Conservation (phyloP, 306 rosid genomes). For the Myrica gale region DNA sequence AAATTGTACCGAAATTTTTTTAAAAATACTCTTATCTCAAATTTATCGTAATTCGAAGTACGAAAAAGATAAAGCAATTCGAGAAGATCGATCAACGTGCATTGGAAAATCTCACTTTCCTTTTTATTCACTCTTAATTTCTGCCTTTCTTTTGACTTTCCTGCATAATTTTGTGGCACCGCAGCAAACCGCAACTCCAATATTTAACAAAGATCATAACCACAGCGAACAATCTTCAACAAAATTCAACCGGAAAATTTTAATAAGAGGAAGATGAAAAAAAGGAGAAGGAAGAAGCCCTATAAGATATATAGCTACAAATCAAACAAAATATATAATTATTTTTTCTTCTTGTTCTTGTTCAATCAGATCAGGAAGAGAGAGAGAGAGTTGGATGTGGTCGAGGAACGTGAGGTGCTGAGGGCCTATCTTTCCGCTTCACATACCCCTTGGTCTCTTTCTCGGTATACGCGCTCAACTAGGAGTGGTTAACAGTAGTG, state of each 20-base stretch:
- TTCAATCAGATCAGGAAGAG: conserved; percentile 12
- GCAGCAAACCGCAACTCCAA: background rate
- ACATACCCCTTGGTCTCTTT: conserved; percentile 66
- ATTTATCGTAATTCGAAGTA: too few species aligned
- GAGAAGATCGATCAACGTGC: too few species aligned
- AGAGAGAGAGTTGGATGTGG: conserved; percentile 62
- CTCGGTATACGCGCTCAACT: conserved; percentile 46
- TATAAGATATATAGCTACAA: background rate
- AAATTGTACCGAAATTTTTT: too few species aligned
- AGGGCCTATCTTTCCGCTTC: conserved; percentile 78
- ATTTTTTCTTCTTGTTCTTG: background rate
- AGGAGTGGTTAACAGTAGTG: too few species aligned
- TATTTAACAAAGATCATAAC: too few species aligned
- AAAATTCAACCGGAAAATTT: too few species aligned
- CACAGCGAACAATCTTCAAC: too few species aligned
- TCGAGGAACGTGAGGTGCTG: conserved; percentile 65
- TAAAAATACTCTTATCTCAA: too few species aligned
- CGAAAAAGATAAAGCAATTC: too few species aligned
- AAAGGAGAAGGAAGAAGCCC: background rate
- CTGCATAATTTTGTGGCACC: background rate
- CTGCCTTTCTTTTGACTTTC: background rate
- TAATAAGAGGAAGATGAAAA: background rate
- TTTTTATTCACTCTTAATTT: too few species aligned
- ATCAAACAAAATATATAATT: background rate
- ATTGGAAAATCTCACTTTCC: too few species aligned